Percentiles rank a stretch among this genome's conserved stretches.
These are phyloP conservation scores for Camptophora hylomeconis DNA, from an alignment of 2,329 filamentous ascomycete genomes.

Conservation along the genomic window DNA sequence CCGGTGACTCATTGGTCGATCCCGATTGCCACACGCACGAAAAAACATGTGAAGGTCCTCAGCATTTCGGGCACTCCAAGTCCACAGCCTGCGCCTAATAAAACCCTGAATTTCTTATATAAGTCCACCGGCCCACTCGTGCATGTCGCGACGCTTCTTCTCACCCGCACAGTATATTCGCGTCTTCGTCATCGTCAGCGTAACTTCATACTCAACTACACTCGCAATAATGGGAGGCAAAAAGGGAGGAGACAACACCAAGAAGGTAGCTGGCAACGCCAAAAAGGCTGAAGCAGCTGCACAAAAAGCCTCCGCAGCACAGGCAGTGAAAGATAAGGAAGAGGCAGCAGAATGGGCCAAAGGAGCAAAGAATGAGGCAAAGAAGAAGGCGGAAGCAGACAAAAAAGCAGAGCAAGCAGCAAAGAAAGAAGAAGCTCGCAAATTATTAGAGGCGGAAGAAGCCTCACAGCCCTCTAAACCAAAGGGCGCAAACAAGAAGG, in stretches of 20 bases:
- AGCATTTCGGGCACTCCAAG: too few relatives aligned
- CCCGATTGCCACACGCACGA: too few relatives aligned
- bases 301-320: conserved; percentile 59
- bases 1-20: too few relatives aligned
- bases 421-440: conserved; percentile 88
- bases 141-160: too few relatives aligned
- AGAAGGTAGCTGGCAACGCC: conserved; percentile 81
- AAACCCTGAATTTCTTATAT: too few relatives aligned
- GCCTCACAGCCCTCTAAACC: conserved; percentile 46
- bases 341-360: conserved; percentile 73
- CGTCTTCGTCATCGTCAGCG: conserved; percentile 20
- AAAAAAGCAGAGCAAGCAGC: conserved; percentile 71
- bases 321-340: conserved; percentile 49
- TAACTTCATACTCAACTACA: conserved; percentile 12
- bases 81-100: too few relatives aligned
- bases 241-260: conserved; percentile 59
- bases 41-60: too few relatives aligned
- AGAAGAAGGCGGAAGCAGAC: conserved; percentile 79
- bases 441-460: conserved; percentile 72
- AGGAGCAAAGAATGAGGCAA: conserved; percentile 70
- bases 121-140: too few relatives aligned
- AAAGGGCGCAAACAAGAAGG: conserved; percentile 44
- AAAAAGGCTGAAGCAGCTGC: conserved; percentile 77
- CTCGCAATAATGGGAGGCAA: conserved; percentile 56
- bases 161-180: conserved; percentile 20